Evolutionary conservation across 1,284 basidiomycete species (phyloP).

Genomic region (Puccinia coronata): DNA sequence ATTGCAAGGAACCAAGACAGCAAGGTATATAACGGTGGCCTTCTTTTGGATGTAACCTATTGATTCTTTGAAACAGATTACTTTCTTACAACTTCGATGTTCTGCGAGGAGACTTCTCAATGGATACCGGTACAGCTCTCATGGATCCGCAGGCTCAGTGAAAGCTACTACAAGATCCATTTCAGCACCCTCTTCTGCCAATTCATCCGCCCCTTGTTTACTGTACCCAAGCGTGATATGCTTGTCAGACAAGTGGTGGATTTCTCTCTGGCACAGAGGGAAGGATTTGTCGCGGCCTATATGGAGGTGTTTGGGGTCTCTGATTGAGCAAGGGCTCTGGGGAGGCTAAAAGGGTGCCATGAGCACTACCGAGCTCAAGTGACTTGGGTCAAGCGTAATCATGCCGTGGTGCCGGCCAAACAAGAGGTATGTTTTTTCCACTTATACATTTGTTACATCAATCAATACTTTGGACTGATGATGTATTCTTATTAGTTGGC

Average conservation of each 20-base stretch:
- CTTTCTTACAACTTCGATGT: background rate
- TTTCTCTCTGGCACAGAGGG: background rate
- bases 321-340: background rate
- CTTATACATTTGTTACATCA: too few species aligned
- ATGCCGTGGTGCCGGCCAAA: background rate
- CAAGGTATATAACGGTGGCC: too few species aligned
- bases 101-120: background rate
- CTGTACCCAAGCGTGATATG: background rate
- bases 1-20: too few species aligned
- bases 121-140: background rate
- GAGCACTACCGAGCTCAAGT: background rate
- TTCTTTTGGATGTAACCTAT: too few species aligned
- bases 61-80: too few species aligned
- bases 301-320: background rate
- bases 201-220: background rate
- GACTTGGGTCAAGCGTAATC: background rate
- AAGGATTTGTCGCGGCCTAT: background rate
- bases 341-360: background rate
- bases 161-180: background rate
- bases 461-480: too few species aligned
- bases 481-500: too few species aligned
- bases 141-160: background rate
- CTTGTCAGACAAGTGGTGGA: background rate
- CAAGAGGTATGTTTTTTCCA: too few species aligned
- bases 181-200: background rate